A percentile compares a stretch with the other conserved stretches of the same genome.
These are phyloP conservation scores for Chimonanthus praecox DNA, from an alignment of 164 flowering plant genomes.

Conservation along the genomic window DNA sequence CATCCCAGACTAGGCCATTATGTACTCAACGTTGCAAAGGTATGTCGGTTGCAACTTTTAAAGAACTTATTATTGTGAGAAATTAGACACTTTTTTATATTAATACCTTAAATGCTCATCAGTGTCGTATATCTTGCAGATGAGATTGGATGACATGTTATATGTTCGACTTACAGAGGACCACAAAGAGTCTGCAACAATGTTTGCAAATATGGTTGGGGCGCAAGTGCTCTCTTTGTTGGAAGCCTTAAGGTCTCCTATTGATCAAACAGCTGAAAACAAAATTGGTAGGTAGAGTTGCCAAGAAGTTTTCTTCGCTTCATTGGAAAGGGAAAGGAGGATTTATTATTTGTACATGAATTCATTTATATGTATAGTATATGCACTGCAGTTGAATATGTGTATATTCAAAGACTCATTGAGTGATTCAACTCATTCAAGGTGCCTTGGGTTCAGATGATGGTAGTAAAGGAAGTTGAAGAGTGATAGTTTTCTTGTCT, in stretches of 20 bases:
- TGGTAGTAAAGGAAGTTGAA: no score
- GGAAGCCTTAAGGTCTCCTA: slow-evolving; percentile 28
- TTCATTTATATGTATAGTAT: no score
- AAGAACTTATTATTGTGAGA: neutral
- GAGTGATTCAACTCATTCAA: no score
- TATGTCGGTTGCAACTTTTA: slow-evolving; percentile 14
- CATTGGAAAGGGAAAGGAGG: no score
- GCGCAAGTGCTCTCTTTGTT: slow-evolving; percentile 80
- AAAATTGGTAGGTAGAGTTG: slow-evolving; percentile 36
- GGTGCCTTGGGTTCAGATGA: no score
- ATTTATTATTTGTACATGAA: no score
- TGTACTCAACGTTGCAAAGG: slow-evolving; percentile 96
- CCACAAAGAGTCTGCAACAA: slow-evolving; percentile 81
- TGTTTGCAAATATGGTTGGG: slow-evolving; percentile 88
- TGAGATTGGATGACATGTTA: slow-evolving; percentile 83
- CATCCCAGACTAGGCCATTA: slow-evolving; percentile 56
- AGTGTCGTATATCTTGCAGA: slow-evolving; percentile 45
- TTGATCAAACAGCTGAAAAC: slow-evolving; percentile 18
- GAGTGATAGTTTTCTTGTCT: no score
- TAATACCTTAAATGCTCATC: no score
- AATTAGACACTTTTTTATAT: neutral
- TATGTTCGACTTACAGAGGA: slow-evolving; percentile 94
- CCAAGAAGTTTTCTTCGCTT: neutral
- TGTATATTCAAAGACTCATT: neutral
- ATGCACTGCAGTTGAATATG: neutral